Percentiles rank a stretch among this genome's conserved stretches.
These are phyloP conservation scores for Colletotrichum higginsianum DNA, from an alignment of 2,329 filamentous ascomycete species.

Conservation along the genomic window DNA sequence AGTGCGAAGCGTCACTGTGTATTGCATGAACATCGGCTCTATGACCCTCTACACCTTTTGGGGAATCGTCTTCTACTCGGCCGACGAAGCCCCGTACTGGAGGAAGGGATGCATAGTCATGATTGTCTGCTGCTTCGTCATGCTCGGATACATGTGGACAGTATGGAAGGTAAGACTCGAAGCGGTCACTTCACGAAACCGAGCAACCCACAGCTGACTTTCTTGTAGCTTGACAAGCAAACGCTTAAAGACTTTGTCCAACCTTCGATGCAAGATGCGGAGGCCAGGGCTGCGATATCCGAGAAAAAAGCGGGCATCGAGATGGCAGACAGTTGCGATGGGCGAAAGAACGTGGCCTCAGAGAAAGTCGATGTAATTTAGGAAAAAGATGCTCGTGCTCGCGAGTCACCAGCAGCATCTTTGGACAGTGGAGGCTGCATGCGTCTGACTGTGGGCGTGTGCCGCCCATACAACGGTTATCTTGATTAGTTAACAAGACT, in stretches of 20 bases:
- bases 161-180: conserved; percentile 29
- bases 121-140: conserved; percentile 45
- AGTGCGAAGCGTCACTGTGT: conserved; percentile 53
- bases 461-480: no score
- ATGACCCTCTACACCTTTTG: conserved; percentile 56
- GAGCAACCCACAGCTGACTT: neutral
- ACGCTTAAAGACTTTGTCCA: neutral
- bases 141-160: conserved; percentile 38
- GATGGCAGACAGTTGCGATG: neutral
- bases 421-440: neutral
- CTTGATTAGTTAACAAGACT: no score
- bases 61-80: conserved; percentile 55
- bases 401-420: neutral
- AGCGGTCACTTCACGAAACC: no score
- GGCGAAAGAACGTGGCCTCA: conserved; percentile 1
- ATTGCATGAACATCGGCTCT: conserved; percentile 55
- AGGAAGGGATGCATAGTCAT: conserved; percentile 55
- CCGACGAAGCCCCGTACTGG: conserved; percentile 54
- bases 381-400: neutral
- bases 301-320: neutral
- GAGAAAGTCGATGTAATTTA: conserved; percentile 5
- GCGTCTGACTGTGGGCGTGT: no score
- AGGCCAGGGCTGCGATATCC: neutral
- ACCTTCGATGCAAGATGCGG: neutral
- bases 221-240: neutral